Conservation (phyloP, 202 grass and related monocot genomes). For the Panicum virgatum region DNA sequence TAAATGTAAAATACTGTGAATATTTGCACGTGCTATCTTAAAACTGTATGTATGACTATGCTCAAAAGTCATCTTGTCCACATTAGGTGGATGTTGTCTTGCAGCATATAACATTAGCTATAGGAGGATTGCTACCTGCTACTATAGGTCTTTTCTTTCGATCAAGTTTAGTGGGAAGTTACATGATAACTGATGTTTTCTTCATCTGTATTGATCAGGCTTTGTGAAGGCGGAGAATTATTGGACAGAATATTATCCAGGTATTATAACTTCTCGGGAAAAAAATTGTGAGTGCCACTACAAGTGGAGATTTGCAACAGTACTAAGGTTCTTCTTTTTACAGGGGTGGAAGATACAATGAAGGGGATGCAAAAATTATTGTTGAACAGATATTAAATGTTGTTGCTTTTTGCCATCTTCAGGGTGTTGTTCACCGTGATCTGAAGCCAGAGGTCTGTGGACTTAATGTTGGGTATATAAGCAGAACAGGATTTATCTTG, state of each 20-base stretch:
- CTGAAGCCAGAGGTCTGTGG: constrained; percentile 92
- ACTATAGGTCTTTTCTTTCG: neutral
- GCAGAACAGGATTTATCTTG: neutral
- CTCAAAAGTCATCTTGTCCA: neutral
- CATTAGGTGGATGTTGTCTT: neutral
- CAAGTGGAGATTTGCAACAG: constrained; percentile 28
- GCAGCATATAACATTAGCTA: constrained; percentile 20
- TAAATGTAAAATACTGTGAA: constrained; percentile 1
- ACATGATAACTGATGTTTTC: constrained; percentile 41
- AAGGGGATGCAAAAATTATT: constrained; percentile 93
- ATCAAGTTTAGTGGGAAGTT: constrained; percentile 25
- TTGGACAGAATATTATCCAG: constrained; percentile 96
- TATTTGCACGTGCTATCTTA: constrained; percentile 12
- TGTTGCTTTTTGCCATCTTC: constrained; percentile 98
- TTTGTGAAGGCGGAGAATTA: constrained; percentile 96
- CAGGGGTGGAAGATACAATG: constrained; percentile 90
- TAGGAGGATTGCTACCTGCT: neutral
- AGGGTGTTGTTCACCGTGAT: constrained; percentile 97
- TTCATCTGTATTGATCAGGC: constrained; percentile 50
- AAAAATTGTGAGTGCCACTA: neutral
- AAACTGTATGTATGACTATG: constrained; percentile 1
- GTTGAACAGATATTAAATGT: constrained; percentile 89
- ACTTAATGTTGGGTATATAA: constrained; percentile 28
- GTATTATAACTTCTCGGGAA: constrained; percentile 55
- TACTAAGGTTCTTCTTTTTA: constrained; percentile 34